Evolutionary conservation across 768 basidiomycete genomes (phyloP).

Genomic region (Arthromyces matolae): DNA sequence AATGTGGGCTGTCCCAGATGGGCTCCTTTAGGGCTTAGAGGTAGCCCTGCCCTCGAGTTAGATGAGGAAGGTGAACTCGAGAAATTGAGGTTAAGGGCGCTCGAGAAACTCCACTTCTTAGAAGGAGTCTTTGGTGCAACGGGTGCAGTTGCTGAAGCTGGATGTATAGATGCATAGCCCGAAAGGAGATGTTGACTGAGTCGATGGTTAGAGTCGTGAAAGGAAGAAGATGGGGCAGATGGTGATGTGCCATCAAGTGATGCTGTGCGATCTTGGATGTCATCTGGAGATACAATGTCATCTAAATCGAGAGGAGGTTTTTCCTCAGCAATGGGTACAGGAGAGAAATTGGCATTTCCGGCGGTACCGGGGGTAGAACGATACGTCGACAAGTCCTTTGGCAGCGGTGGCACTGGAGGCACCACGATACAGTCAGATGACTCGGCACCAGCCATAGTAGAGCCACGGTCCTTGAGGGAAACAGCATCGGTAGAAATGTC

Average conservation of each 20-base stretch:
- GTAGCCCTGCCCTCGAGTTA: constrained; percentile 51
- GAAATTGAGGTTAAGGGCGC: constrained; percentile 72
- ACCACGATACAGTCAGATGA: constrained; percentile 59
- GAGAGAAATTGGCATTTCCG: constrained; percentile 49
- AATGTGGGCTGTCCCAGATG: constrained; percentile 66
- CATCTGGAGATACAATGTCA: constrained; percentile 40
- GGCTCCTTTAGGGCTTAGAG: constrained; percentile 64
- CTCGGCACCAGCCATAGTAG: constrained; percentile 58
- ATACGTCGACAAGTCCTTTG: constrained; percentile 82
- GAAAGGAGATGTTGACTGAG: constrained; percentile 39
- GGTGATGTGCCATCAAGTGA: constrained; percentile 42
- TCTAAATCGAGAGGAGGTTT: constrained; percentile 39
- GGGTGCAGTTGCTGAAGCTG: constrained; percentile 42
- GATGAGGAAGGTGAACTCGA: constrained; percentile 64
- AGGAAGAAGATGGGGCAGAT: constrained; percentile 23
- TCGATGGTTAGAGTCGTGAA: constrained; percentile 26
- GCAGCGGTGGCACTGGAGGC: constrained; percentile 91
- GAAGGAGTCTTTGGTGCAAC: constrained; percentile 70
- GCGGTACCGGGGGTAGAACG: constrained; percentile 66
- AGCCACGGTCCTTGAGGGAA: constrained; percentile 64
- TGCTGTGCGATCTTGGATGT: constrained; percentile 42
- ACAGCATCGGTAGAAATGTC: constrained; percentile 75
- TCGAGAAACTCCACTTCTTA: constrained; percentile 98
- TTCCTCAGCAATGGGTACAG: constrained; percentile 34
- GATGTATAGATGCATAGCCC: constrained; percentile 30